Conservation (phyloP, 2,329 filamentous ascomycete species). For the Hypomyces perniciosus region DNA sequence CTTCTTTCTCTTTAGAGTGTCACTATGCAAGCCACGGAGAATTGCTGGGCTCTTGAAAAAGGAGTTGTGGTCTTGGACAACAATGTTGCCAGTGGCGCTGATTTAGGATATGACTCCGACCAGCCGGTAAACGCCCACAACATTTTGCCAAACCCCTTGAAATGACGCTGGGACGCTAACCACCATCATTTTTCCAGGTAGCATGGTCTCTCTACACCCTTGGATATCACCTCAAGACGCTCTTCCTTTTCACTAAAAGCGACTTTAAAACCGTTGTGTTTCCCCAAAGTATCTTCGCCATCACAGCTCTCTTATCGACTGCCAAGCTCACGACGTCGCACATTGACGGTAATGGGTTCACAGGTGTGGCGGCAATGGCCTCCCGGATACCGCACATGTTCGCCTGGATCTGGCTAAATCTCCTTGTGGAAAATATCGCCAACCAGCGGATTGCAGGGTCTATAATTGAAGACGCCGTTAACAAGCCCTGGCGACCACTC, state of each 20-base stretch:
- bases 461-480: constrained; percentile 22
- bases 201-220: no score
- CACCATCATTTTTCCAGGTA: no score
- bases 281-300: constrained; percentile 25
- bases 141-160: no score
- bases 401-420: constrained; percentile 23
- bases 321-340: constrained; percentile 6
- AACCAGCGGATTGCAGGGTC: constrained; percentile 22
- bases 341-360: background rate
- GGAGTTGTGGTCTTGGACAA: background rate
- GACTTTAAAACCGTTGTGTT: constrained; percentile 28
- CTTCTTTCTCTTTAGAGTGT: background rate
- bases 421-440: constrained; percentile 22
- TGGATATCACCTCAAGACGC: constrained; percentile 16
- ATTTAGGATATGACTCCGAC: background rate
- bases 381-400: constrained; percentile 15
- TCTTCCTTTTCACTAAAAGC: constrained; percentile 27
- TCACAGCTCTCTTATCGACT: constrained; percentile 7
- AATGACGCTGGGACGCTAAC: no score
- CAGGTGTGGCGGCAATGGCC: background rate
- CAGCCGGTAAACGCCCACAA: background rate
- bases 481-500: constrained; percentile 29
- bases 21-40: background rate
- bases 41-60: background rate
- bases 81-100: background rate